Percentiles rank a stretch among this genome's conserved stretches.
phyloP scores from a whole-genome alignment of 352 stramenopile species.

The Pythium coloratum region DNA sequence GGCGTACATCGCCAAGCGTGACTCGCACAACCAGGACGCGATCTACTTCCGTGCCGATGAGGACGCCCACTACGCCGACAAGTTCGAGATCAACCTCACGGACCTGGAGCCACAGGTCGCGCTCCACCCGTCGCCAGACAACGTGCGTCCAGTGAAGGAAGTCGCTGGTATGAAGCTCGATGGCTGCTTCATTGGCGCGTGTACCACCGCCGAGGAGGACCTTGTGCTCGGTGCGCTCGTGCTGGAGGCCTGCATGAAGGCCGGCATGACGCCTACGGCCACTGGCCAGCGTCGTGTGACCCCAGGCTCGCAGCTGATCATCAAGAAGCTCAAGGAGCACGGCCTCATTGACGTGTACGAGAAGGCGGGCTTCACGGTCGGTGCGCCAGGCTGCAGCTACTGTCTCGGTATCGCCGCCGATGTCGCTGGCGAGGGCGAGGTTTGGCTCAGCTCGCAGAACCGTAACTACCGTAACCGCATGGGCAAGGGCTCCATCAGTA shows the following conservation, averaged over 20 bases:
- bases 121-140: conserved; percentile 80
- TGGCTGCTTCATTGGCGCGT: conserved; percentile 86
- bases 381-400: conserved; percentile 77
- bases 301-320: conserved; percentile 75
- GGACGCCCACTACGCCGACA: conserved; percentile 70
- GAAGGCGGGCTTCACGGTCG: conserved; percentile 74
- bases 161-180: conserved; percentile 74
- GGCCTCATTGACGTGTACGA: conserved; percentile 80
- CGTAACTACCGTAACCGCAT: conserved; percentile 89
- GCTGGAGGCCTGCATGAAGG: conserved; percentile 71
- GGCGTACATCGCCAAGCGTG: conserved; percentile 74
- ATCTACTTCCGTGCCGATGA: conserved; percentile 82
- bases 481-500: conserved; percentile 78
- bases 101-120: conserved; percentile 74
- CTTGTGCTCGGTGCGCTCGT: conserved; percentile 77
- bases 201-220: conserved; percentile 82
- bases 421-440: conserved; percentile 77
- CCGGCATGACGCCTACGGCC: conserved; percentile 56
- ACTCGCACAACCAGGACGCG: conserved; percentile 74
- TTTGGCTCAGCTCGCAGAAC: conserved; percentile 85
- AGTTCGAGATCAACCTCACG: conserved; percentile 74
- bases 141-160: conserved; percentile 71
- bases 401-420: conserved; percentile 84
- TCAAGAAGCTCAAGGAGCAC: conserved; percentile 78
- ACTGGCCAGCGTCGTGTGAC: conserved; percentile 76